These are phyloP conservation scores for Pulveroboletus sp. DNA, from an alignment of 768 basidiomycete species.

Conservation along the genomic window DNA sequence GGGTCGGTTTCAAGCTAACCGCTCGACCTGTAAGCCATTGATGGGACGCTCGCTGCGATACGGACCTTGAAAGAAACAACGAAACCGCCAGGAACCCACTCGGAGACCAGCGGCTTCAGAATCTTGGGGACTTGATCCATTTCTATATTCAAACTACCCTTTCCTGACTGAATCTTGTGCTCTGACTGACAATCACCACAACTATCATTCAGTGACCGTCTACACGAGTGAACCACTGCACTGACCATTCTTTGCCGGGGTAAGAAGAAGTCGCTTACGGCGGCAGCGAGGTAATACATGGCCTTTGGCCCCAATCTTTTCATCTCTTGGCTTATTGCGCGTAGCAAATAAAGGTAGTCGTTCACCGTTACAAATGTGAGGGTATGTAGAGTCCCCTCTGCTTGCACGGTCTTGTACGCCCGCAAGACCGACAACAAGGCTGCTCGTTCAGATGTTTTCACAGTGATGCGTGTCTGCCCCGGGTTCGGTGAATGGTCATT, in stretches of 20 bases:
- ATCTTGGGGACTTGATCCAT: conserved; percentile 99
- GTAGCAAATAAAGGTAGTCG: conserved; percentile 91
- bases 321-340: conserved; percentile 78
- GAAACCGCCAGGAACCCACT: conserved; percentile 89
- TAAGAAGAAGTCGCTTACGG: conserved; percentile 97
- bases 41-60: not conserved
- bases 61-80: conserved; percentile 95
- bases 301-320: conserved; percentile 61
- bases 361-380: conserved; percentile 92
- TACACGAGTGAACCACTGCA: conserved; percentile 5
- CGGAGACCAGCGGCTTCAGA: conserved; percentile 85
- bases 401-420: conserved; percentile 77
- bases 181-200: conserved; percentile 57
- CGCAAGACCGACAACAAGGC: conserved; percentile 70
- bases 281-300: conserved; percentile 96
- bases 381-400: conserved; percentile 70
- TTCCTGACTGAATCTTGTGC: conserved; percentile 98
- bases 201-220: not conserved
- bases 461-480: conserved; percentile 51
- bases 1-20: conserved; percentile 89
- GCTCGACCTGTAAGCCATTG: conserved; percentile 4
- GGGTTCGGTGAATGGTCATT: conserved; percentile 28
- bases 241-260: conserved; percentile 86
- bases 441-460: conserved; percentile 59
- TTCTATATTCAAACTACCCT: conserved; percentile 88